Base-by-base conservation (phyloP, 495 filamentous ascomycete species). In the Baudoinia panamericana region DNA sequence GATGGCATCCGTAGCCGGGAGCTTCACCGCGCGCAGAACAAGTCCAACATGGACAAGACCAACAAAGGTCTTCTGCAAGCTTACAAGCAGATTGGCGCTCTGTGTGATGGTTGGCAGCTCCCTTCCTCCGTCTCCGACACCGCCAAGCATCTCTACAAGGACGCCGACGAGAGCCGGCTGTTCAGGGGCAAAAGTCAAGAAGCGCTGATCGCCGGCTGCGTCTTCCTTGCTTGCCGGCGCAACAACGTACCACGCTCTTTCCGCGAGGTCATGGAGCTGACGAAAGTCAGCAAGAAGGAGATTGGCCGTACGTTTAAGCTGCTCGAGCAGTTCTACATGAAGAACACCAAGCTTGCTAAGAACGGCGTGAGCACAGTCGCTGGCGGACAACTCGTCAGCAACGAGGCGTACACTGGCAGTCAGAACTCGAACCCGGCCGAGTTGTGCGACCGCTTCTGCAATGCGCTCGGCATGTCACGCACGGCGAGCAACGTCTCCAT, bases 181-280 rank as follows among this genome's bases (percentile, higher is more conserved):
- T 84, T 97, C 67, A 93, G 92, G 66, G 86, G 87, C 52, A 97
- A 96, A 62, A 83, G 84, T 0, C 80, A 84, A 43, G 88, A 96
- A 50, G 84, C 84, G 32, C 78, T 96, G 43, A 87, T 93, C 37
- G 92, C 90, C 7, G 84, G 85, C 2, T 94, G 87, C 59, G 88
- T 97, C 60, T 94, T 96, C 66, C 86, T 96, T 54, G 87, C 90
- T 18, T 95, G 87, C 57, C 85, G 90, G 24, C 84, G 93, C 61
- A 80, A 78, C 54, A 73, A 76, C 48, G 80, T 85, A 15, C 80
- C 81, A 2, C 78, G 92, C 36, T 93, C 84, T 1, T 97, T 96
- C 66, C 77, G 78, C 18, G 92, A 96, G 59, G 83, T 97, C 50
- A 88, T 80, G 57, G 73, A 79, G 30, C 64, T 95, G 60, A 96